phyloP scores from a whole-genome alignment of 2,329 filamentous ascomycete species.

The Aspergillus spinulosporus region DNA sequence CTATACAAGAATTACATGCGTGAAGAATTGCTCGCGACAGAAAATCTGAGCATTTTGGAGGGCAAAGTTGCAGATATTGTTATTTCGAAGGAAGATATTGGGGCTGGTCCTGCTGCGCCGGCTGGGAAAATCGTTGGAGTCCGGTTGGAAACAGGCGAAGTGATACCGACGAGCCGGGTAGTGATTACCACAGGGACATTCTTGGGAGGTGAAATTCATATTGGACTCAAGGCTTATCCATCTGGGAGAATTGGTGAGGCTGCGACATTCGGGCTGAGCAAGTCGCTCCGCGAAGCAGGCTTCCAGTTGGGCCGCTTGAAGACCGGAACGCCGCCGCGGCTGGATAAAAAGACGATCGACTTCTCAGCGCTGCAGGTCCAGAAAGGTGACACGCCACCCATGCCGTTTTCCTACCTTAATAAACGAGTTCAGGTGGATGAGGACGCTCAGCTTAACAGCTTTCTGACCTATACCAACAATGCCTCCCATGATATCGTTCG shows the following conservation, averaged over 20 bases:
- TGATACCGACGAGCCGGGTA: constrained; percentile 76
- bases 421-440: constrained; percentile 67
- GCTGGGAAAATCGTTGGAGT: constrained; percentile 76
- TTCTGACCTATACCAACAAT: constrained; percentile 83
- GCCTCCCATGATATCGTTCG: constrained; percentile 80
- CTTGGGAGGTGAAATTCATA: constrained; percentile 92
- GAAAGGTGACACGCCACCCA: constrained; percentile 78
- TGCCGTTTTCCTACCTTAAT: constrained; percentile 90
- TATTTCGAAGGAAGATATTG: constrained; percentile 57
- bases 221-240: constrained; percentile 79
- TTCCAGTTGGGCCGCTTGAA: constrained; percentile 89
- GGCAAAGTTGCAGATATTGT: constrained; percentile 93
- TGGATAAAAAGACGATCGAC: constrained; percentile 80
- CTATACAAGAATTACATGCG: constrained; percentile 91
- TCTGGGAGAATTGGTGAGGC: constrained; percentile 92
- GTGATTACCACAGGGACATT: constrained; percentile 97
- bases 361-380: constrained; percentile 72
- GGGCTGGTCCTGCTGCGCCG: constrained; percentile 53
- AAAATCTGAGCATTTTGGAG: constrained; percentile 75
- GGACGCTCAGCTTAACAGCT: constrained; percentile 78
- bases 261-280: constrained; percentile 88
- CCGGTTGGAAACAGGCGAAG: constrained; percentile 79
- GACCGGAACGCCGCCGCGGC: constrained; percentile 88
- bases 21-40: constrained; percentile 75
- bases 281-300: constrained; percentile 82